Evolutionary conservation across 257 asterid species (phyloP).

Genomic region (Solanum corneliomulleri): DNA sequence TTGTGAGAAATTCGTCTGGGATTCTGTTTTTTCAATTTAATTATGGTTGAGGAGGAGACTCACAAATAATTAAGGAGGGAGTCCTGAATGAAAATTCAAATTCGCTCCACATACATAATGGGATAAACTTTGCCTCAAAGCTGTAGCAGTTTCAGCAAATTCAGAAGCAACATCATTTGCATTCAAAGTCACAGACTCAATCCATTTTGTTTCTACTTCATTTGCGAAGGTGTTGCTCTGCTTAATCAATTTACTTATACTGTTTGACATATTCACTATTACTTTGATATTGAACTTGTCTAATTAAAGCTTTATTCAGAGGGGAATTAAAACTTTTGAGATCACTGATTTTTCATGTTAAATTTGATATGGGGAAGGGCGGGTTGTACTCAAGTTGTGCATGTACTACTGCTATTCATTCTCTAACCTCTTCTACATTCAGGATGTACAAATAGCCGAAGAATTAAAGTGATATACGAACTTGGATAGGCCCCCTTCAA

Average conservation of each 20-base stretch:
- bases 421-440: constrained; percentile 3
- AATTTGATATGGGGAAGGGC: not conserved
- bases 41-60: constrained; percentile 14
- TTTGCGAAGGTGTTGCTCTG: constrained; percentile 45
- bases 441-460: constrained; percentile 62
- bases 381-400: not conserved
- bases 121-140: constrained; percentile 53
- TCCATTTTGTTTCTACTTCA: constrained; percentile 35
- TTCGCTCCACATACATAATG: constrained; percentile 24
- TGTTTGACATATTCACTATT: not conserved
- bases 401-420: not conserved
- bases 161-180: constrained; percentile 65
- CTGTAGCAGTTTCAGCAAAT: constrained; percentile 64
- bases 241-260: not conserved
- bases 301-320: not conserved
- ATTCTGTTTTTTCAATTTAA: constrained; percentile 27
- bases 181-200: constrained; percentile 37
- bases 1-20: constrained; percentile 33
- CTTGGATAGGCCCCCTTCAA: constrained; percentile 38
- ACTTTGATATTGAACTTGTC: not conserved
- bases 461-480: constrained; percentile 45
- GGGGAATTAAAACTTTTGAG: not conserved
- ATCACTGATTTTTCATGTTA: not conserved
- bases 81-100: constrained; percentile 34
- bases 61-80: constrained; percentile 46